These are phyloP conservation scores for Centella asiatica DNA, from an alignment of 129 eudicot species.

Conservation along the genomic window DNA sequence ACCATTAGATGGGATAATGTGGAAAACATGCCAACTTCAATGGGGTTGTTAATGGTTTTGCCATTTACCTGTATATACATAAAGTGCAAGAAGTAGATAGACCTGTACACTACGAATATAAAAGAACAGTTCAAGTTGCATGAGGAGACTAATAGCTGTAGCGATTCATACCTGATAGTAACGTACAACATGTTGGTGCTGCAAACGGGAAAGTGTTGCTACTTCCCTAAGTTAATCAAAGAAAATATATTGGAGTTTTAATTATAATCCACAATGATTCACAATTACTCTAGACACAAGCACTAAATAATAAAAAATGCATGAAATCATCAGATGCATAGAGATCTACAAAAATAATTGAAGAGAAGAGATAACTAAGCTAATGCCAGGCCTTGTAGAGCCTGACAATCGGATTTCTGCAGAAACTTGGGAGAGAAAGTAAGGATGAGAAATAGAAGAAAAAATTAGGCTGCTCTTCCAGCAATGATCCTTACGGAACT, in stretches of 20 bases:
- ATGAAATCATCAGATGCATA: not conserved
- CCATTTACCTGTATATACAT: not conserved
- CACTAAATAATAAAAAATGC: not conserved
- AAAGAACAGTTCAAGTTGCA: not conserved
- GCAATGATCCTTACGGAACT: too few relatives aligned
- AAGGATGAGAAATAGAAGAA: too few relatives aligned
- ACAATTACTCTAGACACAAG: not conserved
- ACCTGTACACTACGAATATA: not conserved
- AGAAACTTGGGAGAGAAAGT: too few relatives aligned
- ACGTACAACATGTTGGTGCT: constrained; percentile 95
- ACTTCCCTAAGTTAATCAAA: constrained; percentile 67
- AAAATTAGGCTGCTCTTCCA: too few relatives aligned
- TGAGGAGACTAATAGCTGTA: not conserved
- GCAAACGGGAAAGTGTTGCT: constrained; percentile 93
- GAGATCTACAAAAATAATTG: not conserved
- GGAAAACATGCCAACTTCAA: too few relatives aligned
- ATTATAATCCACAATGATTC: too few relatives aligned
- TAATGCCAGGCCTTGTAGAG: too few relatives aligned
- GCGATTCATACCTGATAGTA: constrained; percentile 66
- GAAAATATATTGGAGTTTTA: constrained; percentile 6
- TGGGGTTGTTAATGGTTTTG: too few relatives aligned
- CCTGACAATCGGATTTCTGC: too few relatives aligned
- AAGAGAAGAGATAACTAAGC: not conserved
- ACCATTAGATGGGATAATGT: too few relatives aligned
- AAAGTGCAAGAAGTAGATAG: not conserved